Percentiles rank a stretch among this genome's conserved stretches.
Conservation (phyloP, 2,329 filamentous ascomycete species). For the Trichoderma sp. region DNA sequence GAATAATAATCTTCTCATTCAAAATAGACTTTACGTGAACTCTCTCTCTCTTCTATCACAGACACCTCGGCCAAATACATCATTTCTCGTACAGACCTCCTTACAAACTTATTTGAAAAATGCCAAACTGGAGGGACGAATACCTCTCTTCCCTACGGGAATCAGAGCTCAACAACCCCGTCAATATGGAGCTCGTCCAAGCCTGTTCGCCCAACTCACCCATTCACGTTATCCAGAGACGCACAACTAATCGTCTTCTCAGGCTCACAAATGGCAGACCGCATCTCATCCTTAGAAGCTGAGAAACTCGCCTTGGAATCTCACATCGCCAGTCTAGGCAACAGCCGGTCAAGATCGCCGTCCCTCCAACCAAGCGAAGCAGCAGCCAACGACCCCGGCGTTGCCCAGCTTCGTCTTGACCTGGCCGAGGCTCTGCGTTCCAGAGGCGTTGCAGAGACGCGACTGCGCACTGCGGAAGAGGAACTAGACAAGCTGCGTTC, state of each 20-base stretch:
- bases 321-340: constrained; percentile 27
- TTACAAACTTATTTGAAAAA: constrained; percentile 23
- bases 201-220: constrained; percentile 58
- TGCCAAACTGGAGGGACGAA: constrained; percentile 74
- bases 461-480: constrained; percentile 58
- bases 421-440: constrained; percentile 74
- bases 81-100: neutral
- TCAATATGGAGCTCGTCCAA: constrained; percentile 66
- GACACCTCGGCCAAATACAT: neutral
- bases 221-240: neutral
- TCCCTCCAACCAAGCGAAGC: constrained; percentile 21
- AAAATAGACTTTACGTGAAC: neutral
- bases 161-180: constrained; percentile 62
- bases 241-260: constrained; percentile 22
- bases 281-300: constrained; percentile 60
- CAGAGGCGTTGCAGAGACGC: constrained; percentile 63
- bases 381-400: constrained; percentile 32
- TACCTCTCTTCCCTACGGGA: constrained; percentile 73
- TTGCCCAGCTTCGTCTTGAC: constrained; percentile 60
- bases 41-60: no score
- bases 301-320: constrained; percentile 46
- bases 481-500: constrained; percentile 63
- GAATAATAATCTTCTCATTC: neutral
- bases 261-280: constrained; percentile 67
- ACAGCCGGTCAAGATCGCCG: constrained; percentile 21